Evolutionary conservation across 768 basidiomycete genomes (phyloP).

Genomic region (Pleurotus ostreatus): DNA sequence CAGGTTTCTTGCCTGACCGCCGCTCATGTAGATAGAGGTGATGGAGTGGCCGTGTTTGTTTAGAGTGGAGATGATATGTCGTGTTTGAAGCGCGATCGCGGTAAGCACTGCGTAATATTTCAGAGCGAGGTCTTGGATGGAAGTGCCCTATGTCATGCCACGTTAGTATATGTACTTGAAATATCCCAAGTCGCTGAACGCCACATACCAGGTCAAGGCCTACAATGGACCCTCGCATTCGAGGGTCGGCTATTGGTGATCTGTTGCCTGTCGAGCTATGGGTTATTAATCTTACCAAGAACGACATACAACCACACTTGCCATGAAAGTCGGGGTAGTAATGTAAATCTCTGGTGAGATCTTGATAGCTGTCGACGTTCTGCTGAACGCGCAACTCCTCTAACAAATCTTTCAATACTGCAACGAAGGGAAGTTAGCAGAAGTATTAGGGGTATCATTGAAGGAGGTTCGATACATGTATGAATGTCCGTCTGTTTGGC

Average conservation of each 20-base stretch:
- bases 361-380: slow-evolving; percentile 60
- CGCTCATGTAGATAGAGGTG: slow-evolving; percentile 84
- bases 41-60: slow-evolving; percentile 82
- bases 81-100: slow-evolving; percentile 90
- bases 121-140: slow-evolving; percentile 76
- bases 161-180: too few species aligned
- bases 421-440: not conserved
- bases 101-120: slow-evolving; percentile 91
- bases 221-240: slow-evolving; percentile 88
- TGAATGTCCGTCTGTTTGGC: slow-evolving; percentile 57
- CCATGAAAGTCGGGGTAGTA: slow-evolving; percentile 96
- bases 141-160: slow-evolving; percentile 46
- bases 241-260: slow-evolving; percentile 93
- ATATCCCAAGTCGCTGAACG: too few species aligned
- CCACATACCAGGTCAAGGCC: slow-evolving; percentile 72
- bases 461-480: slow-evolving; percentile 32
- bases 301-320: slow-evolving; percentile 20
- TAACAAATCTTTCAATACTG: slow-evolving; percentile 73
- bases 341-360: slow-evolving; percentile 86
- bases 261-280: slow-evolving; percentile 66
- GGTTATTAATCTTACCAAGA: not conserved
- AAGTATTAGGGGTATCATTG: not conserved
- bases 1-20: slow-evolving; percentile 89
- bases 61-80: slow-evolving; percentile 90
- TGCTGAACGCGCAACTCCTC: slow-evolving; percentile 58